Base-by-base conservation (phyloP, 2,329 filamentous ascomycete species). In the Colletotrichum sp. region DNA sequence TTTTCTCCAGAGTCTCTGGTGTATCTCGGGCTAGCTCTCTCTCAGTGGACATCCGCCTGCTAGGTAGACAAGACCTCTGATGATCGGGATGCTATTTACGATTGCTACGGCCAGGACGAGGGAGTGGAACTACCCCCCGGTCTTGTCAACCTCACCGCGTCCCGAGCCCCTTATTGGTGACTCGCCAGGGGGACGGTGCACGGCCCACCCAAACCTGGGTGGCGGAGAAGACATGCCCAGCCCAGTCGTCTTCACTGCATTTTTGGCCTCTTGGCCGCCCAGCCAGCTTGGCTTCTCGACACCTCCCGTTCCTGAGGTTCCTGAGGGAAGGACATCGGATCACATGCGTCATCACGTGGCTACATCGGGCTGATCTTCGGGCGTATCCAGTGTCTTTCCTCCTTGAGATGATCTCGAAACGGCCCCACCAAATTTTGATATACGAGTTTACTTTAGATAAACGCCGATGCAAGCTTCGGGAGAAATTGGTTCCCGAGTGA, bases 321-420 rank as follows among this genome's bases (percentile, higher is more conserved):
- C 55, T 30, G 16, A 67, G 21, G 24, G 24, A 55, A 52, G 32
- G 58, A 18, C 62, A 30, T 72, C 32, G 16, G 13, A 75, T 75
- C 63, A 73, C 69, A 43, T 73, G 69, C 70, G n/a, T 21, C 24
- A 28, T 75, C 69, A 75, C 63, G 69, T 75, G 69, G 63, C 38
- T 12, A 21, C 9, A 62, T 52, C 63, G 36, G 55, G 32, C 69
- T 59, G 69, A 68, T 59, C 56, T 72, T 59, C 63, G 69, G 73
- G 26, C 56, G 36, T 48, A 28, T 69, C 56, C 52, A 67, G 13
- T 21, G 64, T 65, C 34, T 58, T 62, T 24, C 38, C 63, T 64
- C 69, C 73, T 75, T 75, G 73, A 64, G 69, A 69, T 75, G 73
- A 75, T 75, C 73, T 75, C 73, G 63, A 75, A 75, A 75, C 63